These are phyloP conservation scores for Rhizoclosmatium globosum DNA, from an alignment of 192 early-diverging fungal genomes.

Conservation along the genomic window DNA sequence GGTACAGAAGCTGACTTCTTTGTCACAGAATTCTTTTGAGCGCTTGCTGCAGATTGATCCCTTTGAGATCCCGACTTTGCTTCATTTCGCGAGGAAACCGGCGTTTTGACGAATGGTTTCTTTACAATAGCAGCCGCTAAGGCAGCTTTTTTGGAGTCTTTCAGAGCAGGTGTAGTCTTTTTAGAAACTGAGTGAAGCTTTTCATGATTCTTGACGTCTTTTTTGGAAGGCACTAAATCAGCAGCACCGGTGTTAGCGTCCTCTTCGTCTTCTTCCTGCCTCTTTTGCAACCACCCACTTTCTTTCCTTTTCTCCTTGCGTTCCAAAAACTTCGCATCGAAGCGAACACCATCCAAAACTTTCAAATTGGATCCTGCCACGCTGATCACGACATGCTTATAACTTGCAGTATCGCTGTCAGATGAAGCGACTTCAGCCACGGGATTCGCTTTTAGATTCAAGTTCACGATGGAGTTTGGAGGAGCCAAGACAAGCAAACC, in stretches of 20 bases:
- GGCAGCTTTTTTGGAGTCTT: neutral
- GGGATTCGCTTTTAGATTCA: conserved; percentile 71
- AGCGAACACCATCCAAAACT: conserved; percentile 77
- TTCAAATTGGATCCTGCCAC: conserved; percentile 67
- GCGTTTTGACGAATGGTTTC: neutral
- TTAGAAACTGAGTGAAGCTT: neutral
- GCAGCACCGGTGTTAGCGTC: neutral
- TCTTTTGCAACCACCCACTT: conserved; percentile 46
- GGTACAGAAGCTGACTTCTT: neutral
- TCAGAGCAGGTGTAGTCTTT: neutral
- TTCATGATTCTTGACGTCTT: neutral
- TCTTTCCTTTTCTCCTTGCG: conserved; percentile 70
- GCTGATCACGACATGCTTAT: conserved; percentile 57
- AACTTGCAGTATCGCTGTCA: conserved; percentile 22
- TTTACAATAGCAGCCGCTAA: neutral
- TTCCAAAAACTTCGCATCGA: conserved; percentile 76
- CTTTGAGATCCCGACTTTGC: neutral
- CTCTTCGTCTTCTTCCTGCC: conserved; percentile 46
- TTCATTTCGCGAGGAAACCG: neutral
- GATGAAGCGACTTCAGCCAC: conserved; percentile 34
- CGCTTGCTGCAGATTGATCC: neutral
- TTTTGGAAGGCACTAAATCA: neutral
- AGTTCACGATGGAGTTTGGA: conserved; percentile 59
- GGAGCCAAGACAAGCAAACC: conserved; percentile 60
- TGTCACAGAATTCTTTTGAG: neutral